Evolutionary conservation across 306 rosid species (phyloP).

Genomic region (Sicyos baderoa): DNA sequence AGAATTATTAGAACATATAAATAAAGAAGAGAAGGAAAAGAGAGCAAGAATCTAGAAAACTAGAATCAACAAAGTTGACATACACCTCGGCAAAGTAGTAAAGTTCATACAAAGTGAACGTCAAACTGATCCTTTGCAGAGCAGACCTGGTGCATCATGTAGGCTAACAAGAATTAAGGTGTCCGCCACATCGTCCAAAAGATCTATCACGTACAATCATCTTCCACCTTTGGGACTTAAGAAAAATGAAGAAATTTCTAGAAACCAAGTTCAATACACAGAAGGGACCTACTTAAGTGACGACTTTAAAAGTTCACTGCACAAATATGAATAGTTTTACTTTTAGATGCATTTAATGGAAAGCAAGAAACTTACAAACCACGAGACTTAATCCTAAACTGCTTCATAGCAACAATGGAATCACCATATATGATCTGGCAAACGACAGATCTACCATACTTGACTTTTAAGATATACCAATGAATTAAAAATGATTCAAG

Average conservation of each 20-base stretch:
- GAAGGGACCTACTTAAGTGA: not conserved
- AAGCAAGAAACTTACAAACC: not conserved
- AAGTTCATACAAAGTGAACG: conserved; percentile 9
- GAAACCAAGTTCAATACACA: conserved; percentile 8
- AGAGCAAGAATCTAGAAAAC: conserved; percentile 17
- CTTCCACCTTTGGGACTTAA: not conserved
- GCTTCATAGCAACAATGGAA: conserved; percentile 2
- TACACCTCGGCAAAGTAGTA: conserved; percentile 8
- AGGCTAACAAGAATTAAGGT: conserved; percentile 6
- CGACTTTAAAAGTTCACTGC: not conserved
- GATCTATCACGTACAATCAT: not conserved
- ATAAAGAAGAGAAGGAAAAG: not conserved
- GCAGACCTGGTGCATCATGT: conserved; percentile 5
- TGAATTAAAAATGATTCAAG: not conserved
- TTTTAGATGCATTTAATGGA: not conserved
- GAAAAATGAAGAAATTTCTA: not conserved
- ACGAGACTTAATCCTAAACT: not conserved
- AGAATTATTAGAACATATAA: not conserved
- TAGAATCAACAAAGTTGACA: not conserved
- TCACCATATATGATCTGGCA: not conserved
- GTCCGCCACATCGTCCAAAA: not conserved
- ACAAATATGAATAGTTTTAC: conserved; percentile 2
- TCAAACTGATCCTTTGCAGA: conserved; percentile 12
- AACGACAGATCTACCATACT: not conserved
- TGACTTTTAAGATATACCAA: not conserved